Evolutionary conservation across 1,284 basidiomycete species (phyloP).

Genomic region (Thecaphora thlaspeos): DNA sequence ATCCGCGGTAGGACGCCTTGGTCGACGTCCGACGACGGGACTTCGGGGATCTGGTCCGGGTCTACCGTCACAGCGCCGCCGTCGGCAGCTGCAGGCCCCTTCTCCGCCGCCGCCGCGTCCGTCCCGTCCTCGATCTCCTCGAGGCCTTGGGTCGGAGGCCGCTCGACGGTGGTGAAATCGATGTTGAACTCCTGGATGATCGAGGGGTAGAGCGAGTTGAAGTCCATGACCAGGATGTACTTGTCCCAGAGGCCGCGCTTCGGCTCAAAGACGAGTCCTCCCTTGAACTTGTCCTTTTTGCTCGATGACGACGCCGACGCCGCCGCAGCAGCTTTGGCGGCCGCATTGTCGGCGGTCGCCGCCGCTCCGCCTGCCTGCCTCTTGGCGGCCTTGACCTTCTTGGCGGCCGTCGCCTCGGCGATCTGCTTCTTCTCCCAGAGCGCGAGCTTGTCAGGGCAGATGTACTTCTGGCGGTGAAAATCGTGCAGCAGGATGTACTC

Average conservation of each 20-base stretch:
- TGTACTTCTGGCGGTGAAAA: conserved; percentile 92
- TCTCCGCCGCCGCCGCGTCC: no score
- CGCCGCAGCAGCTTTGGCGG: conserved; percentile 39
- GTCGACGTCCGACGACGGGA: conserved; percentile 70
- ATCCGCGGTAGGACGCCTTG: conserved; percentile 92
- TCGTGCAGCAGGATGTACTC: conserved; percentile 98
- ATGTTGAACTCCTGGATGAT: conserved; percentile 99
- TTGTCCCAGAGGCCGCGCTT: conserved; percentile 96
- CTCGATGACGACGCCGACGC: conserved; percentile 65
- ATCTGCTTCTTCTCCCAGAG: conserved; percentile 63
- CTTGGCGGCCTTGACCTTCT: conserved; percentile 39
- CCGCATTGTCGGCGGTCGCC: conserved; percentile 67
- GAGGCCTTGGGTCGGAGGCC: conserved; percentile 63
- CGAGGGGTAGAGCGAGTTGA: conserved; percentile 97
- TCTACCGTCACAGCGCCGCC: conserved; percentile 5
- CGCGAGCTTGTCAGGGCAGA: conserved; percentile 90
- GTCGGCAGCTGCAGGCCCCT: neutral
- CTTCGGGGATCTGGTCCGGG: conserved; percentile 76
- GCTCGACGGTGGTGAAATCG: conserved; percentile 94
- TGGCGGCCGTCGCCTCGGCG: conserved; percentile 36
- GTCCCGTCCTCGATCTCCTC: conserved; percentile 14
- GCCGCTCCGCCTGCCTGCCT: conserved; percentile 43
- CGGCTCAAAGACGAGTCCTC: conserved; percentile 95
- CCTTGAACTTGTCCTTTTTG: conserved; percentile 90
- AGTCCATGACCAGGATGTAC: conserved; percentile 98